phyloP scores from a whole-genome alignment of 2,329 filamentous ascomycete genomes.

The Colletotrichum sublineola region DNA sequence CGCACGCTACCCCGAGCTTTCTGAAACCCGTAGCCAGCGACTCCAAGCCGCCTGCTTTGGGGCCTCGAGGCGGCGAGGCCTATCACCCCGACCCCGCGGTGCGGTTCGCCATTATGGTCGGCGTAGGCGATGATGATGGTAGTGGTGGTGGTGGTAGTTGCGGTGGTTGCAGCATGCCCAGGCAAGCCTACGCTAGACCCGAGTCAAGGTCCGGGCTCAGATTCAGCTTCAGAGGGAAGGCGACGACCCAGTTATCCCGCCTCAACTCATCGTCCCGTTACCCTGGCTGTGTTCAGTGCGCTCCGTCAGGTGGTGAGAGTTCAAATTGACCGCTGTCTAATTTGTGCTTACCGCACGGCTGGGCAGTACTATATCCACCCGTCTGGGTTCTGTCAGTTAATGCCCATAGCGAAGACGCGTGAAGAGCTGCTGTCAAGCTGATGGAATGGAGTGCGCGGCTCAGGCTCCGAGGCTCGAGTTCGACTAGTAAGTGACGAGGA shows the following conservation, averaged over 20 bases:
- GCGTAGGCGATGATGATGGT: constrained; percentile 27
- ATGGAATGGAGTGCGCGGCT: constrained; percentile 15
- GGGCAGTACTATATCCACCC: constrained; percentile 35
- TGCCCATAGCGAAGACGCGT: constrained; percentile 2
- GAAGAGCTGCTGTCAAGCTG: constrained; percentile 6
- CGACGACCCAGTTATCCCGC: constrained; percentile 30
- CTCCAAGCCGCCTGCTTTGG: constrained; percentile 32
- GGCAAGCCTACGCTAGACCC: constrained; percentile 31
- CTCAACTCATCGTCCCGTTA: constrained; percentile 49
- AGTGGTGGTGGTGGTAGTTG: constrained; percentile 16
- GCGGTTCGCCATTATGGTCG: constrained; percentile 25
- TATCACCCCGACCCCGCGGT: constrained; percentile 10
- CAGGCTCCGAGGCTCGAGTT: constrained; percentile 29
- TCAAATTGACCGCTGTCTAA: constrained; percentile 36
- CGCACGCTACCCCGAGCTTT: constrained; percentile 40
- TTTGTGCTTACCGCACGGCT: constrained; percentile 37
- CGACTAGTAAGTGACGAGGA: constrained; percentile 16
- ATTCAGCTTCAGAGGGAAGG: constrained; percentile 14
- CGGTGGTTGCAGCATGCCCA: constrained; percentile 12
- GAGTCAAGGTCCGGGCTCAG: constrained; percentile 33
- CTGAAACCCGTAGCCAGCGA: constrained; percentile 42
- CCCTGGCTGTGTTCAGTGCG: constrained; percentile 39
- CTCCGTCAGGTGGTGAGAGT: constrained; percentile 28
- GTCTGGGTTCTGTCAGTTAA: constrained; percentile 43
- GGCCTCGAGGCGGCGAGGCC: constrained; percentile 16